Conservation (phyloP, 768 basidiomycete species). For the Wakefieldia striispora region DNA sequence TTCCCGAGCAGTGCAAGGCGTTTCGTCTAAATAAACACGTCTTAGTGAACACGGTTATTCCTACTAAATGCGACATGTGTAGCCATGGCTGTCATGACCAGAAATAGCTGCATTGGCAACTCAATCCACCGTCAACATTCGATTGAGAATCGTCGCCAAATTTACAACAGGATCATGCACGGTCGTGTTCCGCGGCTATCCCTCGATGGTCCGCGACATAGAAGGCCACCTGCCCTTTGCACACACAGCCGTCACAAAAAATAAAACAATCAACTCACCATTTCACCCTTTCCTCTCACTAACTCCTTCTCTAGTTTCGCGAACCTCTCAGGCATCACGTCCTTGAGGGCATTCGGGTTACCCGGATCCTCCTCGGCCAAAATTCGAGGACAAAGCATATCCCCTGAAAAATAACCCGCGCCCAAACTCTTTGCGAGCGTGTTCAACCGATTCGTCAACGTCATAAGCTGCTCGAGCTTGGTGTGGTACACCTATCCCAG, state of each 20-base stretch:
- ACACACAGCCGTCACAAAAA: neutral
- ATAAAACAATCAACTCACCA: slow-evolving; percentile 47
- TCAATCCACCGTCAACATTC: no score
- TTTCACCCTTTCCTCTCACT: slow-evolving; percentile 81
- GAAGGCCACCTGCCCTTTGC: neutral
- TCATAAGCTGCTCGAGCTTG: slow-evolving; percentile 71
- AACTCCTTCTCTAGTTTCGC: slow-evolving; percentile 80
- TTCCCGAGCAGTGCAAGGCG: slow-evolving; percentile 62
- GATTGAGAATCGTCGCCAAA: no score
- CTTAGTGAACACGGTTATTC: slow-evolving; percentile 1
- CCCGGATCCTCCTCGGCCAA: slow-evolving; percentile 42
- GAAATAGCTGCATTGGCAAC: no score
- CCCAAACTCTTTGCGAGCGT: slow-evolving; percentile 61
- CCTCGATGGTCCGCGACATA: neutral
- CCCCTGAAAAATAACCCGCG: slow-evolving; percentile 52
- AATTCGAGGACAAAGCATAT: slow-evolving; percentile 51
- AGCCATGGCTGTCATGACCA: neutral
- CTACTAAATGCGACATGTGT: neutral
- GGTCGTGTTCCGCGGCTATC: no score
- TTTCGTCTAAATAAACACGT: slow-evolving; percentile 47
- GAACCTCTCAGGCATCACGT: slow-evolving; percentile 82
- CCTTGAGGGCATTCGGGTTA: slow-evolving; percentile 45
- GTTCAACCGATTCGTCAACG: slow-evolving; percentile 64
- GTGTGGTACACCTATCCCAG: slow-evolving; percentile 61
- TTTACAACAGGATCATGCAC: no score